Percentiles rank a stretch among this genome's conserved stretches.
Conservation (phyloP, 108 stramenopile genomes). For the Cyclotella kingstonii region DNA sequence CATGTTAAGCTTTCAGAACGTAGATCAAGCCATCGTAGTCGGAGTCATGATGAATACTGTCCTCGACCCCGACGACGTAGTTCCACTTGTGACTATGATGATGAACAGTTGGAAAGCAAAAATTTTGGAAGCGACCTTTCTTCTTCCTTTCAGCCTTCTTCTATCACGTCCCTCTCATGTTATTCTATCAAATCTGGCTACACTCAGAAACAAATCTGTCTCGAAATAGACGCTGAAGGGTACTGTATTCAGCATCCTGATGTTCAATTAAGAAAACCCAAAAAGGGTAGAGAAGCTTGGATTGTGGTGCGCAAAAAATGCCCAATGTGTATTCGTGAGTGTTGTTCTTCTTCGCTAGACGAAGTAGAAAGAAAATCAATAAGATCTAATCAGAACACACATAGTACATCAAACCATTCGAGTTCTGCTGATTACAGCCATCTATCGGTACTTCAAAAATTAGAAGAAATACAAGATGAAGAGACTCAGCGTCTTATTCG, state of each 20-base stretch:
- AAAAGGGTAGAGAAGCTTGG: slow-evolving; percentile 14
- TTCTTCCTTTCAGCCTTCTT: background rate
- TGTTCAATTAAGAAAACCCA: slow-evolving; percentile 23
- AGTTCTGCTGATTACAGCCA: background rate
- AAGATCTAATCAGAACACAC: background rate
- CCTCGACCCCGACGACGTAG: background rate
- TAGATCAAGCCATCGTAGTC: background rate
- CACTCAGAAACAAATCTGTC: slow-evolving; percentile 1
- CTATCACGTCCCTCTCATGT: background rate
- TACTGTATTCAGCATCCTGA: slow-evolving; percentile 34
- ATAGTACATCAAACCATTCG: background rate
- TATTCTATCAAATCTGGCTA: background rate
- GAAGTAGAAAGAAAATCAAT: slow-evolving; percentile 1
- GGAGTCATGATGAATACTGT: background rate
- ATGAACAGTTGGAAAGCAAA: background rate
- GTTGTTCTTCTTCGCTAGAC: slow-evolving; percentile 25
- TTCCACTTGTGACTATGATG: background rate
- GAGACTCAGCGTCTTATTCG: slow-evolving; percentile 41
- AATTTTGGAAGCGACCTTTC: background rate
- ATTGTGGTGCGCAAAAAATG: slow-evolving; percentile 36
- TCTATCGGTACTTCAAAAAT: slow-evolving; percentile 14
- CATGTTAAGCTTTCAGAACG: no score
- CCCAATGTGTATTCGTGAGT: slow-evolving; percentile 40
- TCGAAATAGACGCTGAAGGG: slow-evolving; percentile 23
- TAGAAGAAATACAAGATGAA: slow-evolving; percentile 39